These are phyloP conservation scores for Capsicum chinense DNA, from an alignment of 257 asterid species.

Conservation along the genomic window DNA sequence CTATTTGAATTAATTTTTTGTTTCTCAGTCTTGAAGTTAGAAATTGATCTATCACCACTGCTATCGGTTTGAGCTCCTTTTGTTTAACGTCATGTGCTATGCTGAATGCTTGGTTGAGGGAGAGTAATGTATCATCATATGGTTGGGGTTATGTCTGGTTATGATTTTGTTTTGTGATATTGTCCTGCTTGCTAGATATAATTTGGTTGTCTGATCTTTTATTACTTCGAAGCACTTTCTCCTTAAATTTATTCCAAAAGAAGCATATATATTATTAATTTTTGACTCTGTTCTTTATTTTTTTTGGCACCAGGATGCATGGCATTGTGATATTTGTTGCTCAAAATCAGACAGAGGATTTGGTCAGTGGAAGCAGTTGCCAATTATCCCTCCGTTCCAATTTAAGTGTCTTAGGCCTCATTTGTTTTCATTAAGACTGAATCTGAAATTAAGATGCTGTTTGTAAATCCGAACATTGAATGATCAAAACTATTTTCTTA, in stretches of 20 bases:
- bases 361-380: slow-evolving; percentile 58
- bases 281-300: not conserved
- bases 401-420: too few relatives aligned
- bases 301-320: slow-evolving; percentile 66
- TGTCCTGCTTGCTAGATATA: slow-evolving; percentile 3
- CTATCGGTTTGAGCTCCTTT: not conserved
- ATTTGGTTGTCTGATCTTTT: not conserved
- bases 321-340: slow-evolving; percentile 97
- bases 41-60: not conserved
- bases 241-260: slow-evolving; percentile 23
- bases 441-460: too few relatives aligned
- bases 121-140: not conserved
- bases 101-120: not conserved
- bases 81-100: not conserved
- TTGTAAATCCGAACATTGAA: too few relatives aligned
- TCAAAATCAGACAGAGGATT: slow-evolving; percentile 98
- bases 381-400: not conserved
- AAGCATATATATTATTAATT: slow-evolving; percentile 15
- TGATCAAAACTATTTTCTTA: too few relatives aligned
- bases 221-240: not conserved
- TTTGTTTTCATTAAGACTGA: too few relatives aligned
- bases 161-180: not conserved
- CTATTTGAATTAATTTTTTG: not conserved
- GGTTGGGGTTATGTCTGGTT: not conserved
- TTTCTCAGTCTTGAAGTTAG: slow-evolving; percentile 11